A percentile compares a stretch with the other conserved stretches of the same genome.
Conservation (phyloP, 2,329 filamentous ascomycete species). For the Pseudogymnoascus destructans region DNA sequence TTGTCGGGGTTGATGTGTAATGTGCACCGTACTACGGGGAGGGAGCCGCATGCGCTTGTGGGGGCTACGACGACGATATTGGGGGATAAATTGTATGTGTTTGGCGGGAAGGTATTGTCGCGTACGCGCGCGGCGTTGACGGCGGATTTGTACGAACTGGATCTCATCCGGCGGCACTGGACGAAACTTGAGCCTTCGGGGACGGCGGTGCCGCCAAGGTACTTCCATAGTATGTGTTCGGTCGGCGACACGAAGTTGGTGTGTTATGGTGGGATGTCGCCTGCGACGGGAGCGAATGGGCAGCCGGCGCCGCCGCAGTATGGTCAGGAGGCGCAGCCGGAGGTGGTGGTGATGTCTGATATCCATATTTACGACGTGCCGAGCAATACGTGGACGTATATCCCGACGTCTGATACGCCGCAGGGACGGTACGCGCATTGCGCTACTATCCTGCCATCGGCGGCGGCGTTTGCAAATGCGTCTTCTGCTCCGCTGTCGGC, state of each 20-base stretch:
- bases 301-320: constrained; percentile 32
- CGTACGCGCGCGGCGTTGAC: constrained; percentile 71
- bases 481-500: constrained; percentile 66
- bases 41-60: constrained; percentile 80
- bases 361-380: constrained; percentile 88
- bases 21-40: constrained; percentile 74
- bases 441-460: constrained; percentile 80
- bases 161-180: constrained; percentile 86
- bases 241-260: constrained; percentile 92
- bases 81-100: constrained; percentile 93
- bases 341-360: constrained; percentile 95
- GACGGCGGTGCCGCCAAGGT: constrained; percentile 78
- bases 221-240: constrained; percentile 93
- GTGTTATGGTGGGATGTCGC: constrained; percentile 97
- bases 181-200: constrained; percentile 74
- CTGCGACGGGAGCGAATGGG: constrained; percentile 35
- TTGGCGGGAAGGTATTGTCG: constrained; percentile 81
- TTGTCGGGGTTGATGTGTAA: constrained; percentile 57
- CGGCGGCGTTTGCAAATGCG: constrained; percentile 72
- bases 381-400: constrained; percentile 70
- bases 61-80: constrained; percentile 91
- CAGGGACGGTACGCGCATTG: constrained; percentile 96
- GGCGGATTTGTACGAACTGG: constrained; percentile 83
- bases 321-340: constrained; percentile 54
- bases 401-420: constrained; percentile 63